Evolutionary conservation across 2,329 filamentous ascomycete species (phyloP), one percentile per base, ranked within the genome.

Genomic region (Neofusicoccum sp.): DNA sequence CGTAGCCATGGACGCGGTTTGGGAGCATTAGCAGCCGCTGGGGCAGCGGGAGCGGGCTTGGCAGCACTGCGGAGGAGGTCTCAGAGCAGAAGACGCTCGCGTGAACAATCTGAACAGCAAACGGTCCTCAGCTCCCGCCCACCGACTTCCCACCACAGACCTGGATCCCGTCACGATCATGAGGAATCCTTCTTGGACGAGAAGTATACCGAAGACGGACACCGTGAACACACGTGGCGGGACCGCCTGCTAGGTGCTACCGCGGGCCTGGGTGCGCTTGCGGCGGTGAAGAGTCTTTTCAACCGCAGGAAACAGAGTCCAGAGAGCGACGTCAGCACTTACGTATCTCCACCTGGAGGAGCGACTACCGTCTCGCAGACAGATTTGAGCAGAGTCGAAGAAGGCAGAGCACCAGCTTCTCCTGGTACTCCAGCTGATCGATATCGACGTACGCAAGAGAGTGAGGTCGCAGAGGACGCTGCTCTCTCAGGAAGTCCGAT

Each of bases 11-110:
- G 59, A 56, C 69, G 69, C 29, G 73, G 73, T 31, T 73, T 82
- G 56, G 83, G 81, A 37, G 77, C 79, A 11, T 72, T 85, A 61
- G 82, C 83, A 36, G 81, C 79, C 39, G 85, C 83, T 5, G 84
- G 85, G 28, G 83, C 83, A 56, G 79, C 84, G 28, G 86, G 85
- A 6, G 84, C 83, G 37, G 87, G 85, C 29, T 70, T 88, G 59
- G 84, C 84, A 64, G 83, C 83, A 14, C 72, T 89, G 63, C 73
- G 76, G 16, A 75, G 69, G 66, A 70, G 73, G 65, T 80, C 78
- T 43, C 73, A 77, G 64, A 79, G 79, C 64, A 73, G 76, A 45
- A 76, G 72, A 64, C 75, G 77, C 45, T 70, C 72, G 22, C 65
- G 68, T 67, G 68, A 56, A 65, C 69, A 48, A 68, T 65, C 43